Conservation (phyloP, 2,329 filamentous ascomycete species). For the Dothidotthia symphoricarpi region DNA sequence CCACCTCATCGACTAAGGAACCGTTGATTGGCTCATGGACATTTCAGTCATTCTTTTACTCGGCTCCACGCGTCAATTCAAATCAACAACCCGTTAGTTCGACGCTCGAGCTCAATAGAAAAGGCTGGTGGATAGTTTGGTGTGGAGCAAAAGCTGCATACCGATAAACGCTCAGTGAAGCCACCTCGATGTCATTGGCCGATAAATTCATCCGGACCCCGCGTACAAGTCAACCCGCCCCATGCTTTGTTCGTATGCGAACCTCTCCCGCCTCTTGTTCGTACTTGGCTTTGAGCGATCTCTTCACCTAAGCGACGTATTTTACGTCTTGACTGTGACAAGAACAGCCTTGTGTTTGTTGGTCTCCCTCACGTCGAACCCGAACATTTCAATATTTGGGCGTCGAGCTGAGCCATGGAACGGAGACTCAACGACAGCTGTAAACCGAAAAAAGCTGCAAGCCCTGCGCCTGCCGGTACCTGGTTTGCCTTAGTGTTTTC, state of each 20-base stretch:
- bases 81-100: constrained; percentile 18
- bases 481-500: too few species aligned
- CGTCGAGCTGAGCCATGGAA: too few species aligned
- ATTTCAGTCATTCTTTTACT: constrained; percentile 14
- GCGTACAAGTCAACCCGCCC: too few species aligned
- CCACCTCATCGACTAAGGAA: constrained; percentile 25
- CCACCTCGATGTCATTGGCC: constrained; percentile 17
- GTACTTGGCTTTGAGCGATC: constrained; percentile 14
- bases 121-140: constrained; percentile 19
- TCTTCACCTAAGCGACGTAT: too few species aligned
- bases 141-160: constrained; percentile 1
- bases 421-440: too few species aligned
- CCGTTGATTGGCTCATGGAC: constrained; percentile 18
- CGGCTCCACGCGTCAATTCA: constrained; percentile 32
- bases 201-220: too few species aligned
- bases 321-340: too few species aligned
- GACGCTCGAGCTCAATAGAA: constrained; percentile 20
- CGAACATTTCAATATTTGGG: too few species aligned
- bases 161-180: constrained; percentile 10
- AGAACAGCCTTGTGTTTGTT: too few species aligned
- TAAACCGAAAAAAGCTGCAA: too few species aligned
- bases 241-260: constrained; percentile 6
- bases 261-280: constrained; percentile 20
- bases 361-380: too few species aligned
- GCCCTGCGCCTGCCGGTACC: too few species aligned